Base-by-base conservation (phyloP, 208 protist species). In the Crithidia fasciculata region DNA sequence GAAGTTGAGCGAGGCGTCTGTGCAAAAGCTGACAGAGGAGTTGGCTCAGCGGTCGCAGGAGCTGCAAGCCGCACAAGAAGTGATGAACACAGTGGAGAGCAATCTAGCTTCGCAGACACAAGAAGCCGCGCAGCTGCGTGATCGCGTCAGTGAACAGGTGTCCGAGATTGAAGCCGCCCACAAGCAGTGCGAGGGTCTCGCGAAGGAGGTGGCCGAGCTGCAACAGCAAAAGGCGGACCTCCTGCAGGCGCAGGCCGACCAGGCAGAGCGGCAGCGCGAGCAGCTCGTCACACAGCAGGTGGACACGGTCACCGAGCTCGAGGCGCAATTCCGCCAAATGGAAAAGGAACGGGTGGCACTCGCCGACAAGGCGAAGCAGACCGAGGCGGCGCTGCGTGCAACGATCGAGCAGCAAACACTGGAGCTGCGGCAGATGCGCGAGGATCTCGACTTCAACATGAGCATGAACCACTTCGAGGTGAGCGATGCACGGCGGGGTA, bases 381-480 rank as follows among this genome's bases (percentile, higher is more conserved):
- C 68, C 37, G 81, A 89, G 52, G 78, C 80, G 12, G 18, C 45
- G 39, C 74, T 80, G 61, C 47, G 73, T 9, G n/a, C 37, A 8
- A 12, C 39, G 0, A 59, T 84, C 3, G 80, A 72, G 12, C 66
- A 69, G 43, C 67, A 77, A 41, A 40, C 58, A 4, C 56, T 53
- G 39, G 74, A 83, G 16, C 69, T 90, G 4, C 52, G 60, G 12
- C 78, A 83, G 36, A 74, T 91, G 2, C 76, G 75, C 13, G 81
- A 91, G 18, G 65, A 89, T 49, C 69, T 88, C 1, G 85, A 91
- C 49, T 89, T 91, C 63, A 71, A 78, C 60, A 61, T 59, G 5
- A 89, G 68, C 45, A 59, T 93, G 41, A 84, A 89, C 37, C 58
- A 83, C 7, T 78, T 78, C 28, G 83, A 93, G 43, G 71, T 37